phyloP scores from a whole-genome alignment of 192 early-diverging fungal genomes.

The Backusella psychrophila region DNA sequence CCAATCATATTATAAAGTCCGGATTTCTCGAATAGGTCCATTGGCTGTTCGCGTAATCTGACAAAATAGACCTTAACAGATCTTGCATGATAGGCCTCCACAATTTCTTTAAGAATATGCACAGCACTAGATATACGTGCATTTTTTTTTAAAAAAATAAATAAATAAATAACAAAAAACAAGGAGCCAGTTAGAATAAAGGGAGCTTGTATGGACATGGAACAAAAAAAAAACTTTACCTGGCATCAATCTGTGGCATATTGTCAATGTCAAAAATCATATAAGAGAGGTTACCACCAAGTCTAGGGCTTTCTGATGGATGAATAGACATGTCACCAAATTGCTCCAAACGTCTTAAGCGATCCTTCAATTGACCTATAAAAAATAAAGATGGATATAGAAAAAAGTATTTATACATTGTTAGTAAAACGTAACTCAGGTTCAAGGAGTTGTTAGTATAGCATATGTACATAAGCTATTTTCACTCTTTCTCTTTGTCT shows the following conservation, averaged over 20 bases:
- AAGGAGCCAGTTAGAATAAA: not conserved
- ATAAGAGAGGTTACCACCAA: constrained; percentile 61
- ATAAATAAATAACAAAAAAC: not conserved
- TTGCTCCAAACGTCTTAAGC: constrained; percentile 88
- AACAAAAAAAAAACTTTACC: constrained; percentile 54
- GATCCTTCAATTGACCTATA: constrained; percentile 89
- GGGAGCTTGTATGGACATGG: not conserved
- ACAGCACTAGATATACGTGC: constrained; percentile 27
- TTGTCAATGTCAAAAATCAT: constrained; percentile 92
- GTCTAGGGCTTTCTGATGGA: constrained; percentile 87
- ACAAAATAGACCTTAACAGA: constrained; percentile 90
- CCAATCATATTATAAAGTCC: constrained; percentile 66
- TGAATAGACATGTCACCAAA: constrained; percentile 95
- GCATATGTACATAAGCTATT: not conserved
- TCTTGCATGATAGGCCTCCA: constrained; percentile 79
- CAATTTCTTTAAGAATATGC: constrained; percentile 87
- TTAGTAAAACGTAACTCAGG: not conserved
- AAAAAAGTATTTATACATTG: not conserved
- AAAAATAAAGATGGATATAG: not conserved
- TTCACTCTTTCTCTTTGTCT: not conserved
- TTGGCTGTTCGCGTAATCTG: constrained; percentile 73
- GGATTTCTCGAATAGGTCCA: constrained; percentile 67
- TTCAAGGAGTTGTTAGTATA: not conserved
- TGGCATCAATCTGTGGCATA: constrained; percentile 90
- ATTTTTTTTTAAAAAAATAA: not conserved